Conservation (phyloP, 495 filamentous ascomycete species). For the Lophiotrema nucula region DNA sequence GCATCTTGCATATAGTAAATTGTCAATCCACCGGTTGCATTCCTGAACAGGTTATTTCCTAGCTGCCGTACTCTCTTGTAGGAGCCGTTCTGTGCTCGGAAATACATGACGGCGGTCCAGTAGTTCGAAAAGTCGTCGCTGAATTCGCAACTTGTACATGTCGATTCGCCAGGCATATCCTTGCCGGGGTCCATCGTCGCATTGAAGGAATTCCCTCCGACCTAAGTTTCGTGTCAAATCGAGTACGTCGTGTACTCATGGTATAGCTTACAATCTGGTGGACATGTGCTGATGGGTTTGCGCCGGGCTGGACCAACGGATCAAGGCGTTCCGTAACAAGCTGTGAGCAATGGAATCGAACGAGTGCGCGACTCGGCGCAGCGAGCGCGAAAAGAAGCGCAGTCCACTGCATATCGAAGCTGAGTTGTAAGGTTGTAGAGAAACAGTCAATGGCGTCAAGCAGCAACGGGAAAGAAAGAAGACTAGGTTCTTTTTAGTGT, state of each 20-base stretch:
- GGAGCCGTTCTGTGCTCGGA: constrained; percentile 27
- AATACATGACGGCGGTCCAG: constrained; percentile 29
- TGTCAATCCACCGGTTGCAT: constrained; percentile 25
- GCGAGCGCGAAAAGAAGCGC: constrained; percentile 20
- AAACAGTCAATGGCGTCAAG: background rate
- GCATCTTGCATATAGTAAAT: constrained; percentile 29
- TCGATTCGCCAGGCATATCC: constrained; percentile 15
- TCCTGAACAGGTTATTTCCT: constrained; percentile 13
- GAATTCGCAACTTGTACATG: constrained; percentile 13
- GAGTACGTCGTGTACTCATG: too few relatives aligned
- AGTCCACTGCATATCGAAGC: constrained; percentile 26
- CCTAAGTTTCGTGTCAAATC: too few relatives aligned
- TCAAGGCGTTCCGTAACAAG: constrained; percentile 27
- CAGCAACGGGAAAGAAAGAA: too few relatives aligned
- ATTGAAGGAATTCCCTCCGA: constrained; percentile 42
- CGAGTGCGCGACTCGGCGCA: constrained; percentile 19
- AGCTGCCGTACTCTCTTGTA: constrained; percentile 27
- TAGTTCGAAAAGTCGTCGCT: constrained; percentile 20
- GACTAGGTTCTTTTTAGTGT: too few relatives aligned
- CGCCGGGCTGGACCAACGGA: constrained; percentile 21
- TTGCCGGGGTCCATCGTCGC: constrained; percentile 6
- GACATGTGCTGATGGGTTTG: constrained; percentile 39
- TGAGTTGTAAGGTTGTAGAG: background rate
- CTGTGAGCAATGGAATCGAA: constrained; percentile 32
- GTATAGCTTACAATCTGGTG: constrained; percentile 46